Evolutionary conservation across 257 asterid genomes (phyloP).

Genomic region (Ilex aquifolium): DNA sequence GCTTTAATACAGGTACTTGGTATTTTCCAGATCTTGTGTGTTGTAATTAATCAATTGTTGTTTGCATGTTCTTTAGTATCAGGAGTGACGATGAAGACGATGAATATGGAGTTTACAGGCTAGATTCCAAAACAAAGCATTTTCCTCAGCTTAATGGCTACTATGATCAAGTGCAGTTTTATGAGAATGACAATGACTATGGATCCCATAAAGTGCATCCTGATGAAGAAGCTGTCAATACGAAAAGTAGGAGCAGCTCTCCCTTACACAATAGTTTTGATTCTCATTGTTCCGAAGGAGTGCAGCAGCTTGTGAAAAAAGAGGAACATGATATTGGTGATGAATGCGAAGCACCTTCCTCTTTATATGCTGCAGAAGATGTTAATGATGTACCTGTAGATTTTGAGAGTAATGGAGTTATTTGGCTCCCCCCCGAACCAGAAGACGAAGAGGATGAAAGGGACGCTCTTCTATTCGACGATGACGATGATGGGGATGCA

Average conservation of each 20-base stretch:
- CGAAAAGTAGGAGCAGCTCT: slow-evolving; percentile 39
- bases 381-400: slow-evolving; percentile 69
- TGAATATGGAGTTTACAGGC: slow-evolving; percentile 46
- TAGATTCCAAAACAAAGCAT: slow-evolving; percentile 38
- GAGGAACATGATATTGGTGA: slow-evolving; percentile 49
- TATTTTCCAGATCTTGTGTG: not conserved
- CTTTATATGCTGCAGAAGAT: slow-evolving; percentile 62
- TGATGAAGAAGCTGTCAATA: slow-evolving; percentile 48
- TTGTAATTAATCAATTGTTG: slow-evolving; percentile 4
- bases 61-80: slow-evolving; percentile 18
- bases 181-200: slow-evolving; percentile 45
- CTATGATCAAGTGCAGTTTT: slow-evolving; percentile 44
- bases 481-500: slow-evolving; percentile 71
- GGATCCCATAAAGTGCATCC: slow-evolving; percentile 54
- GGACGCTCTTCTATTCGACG: slow-evolving; percentile 58
- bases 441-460: slow-evolving; percentile 91
- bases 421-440: slow-evolving; percentile 99
- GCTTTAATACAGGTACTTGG: slow-evolving; percentile 1
- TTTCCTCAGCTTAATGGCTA: slow-evolving; percentile 51
- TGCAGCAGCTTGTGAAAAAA: slow-evolving; percentile 39
- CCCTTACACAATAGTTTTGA: slow-evolving; percentile 34
- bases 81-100: slow-evolving; percentile 84
- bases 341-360: slow-evolving; percentile 74
- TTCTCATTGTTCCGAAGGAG: slow-evolving; percentile 49
- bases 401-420: slow-evolving; percentile 82